Conservation (phyloP, 352 stramenopile genomes). For the Globisporangium splendens region DNA sequence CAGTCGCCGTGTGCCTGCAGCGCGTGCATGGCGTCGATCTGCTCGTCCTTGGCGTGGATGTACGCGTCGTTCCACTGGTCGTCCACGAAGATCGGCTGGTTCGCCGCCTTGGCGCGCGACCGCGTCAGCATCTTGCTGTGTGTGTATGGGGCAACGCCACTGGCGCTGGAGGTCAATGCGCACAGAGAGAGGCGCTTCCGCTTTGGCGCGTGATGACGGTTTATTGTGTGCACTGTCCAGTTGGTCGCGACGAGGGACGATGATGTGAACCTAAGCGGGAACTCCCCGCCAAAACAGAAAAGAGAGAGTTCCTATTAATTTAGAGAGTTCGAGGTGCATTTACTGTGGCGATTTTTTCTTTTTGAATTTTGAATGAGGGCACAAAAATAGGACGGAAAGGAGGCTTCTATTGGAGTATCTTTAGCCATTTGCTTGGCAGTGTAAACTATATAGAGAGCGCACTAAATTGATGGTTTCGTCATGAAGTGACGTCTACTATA, state of each 20-base stretch:
- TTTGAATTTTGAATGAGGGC: background rate
- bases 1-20: constrained; percentile 42
- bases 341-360: too few relatives aligned
- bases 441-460: background rate
- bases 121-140: constrained; percentile 61
- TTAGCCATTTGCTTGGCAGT: background rate
- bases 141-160: too few relatives aligned
- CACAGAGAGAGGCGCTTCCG: background rate
- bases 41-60: constrained; percentile 79
- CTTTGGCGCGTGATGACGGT: too few relatives aligned
- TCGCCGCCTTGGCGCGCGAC: constrained; percentile 52
- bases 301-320: background rate
- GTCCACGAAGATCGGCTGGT: constrained; percentile 76
- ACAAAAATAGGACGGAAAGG: background rate
- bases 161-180: background rate
- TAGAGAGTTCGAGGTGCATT: background rate
- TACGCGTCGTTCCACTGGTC: constrained; percentile 83
- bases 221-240: background rate
- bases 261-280: background rate
- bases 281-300: background rate
- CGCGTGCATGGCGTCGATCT: constrained; percentile 72
- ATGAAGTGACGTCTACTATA: background rate
- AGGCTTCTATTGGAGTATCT: background rate
- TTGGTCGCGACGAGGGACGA: background rate
- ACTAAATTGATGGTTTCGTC: background rate